Evolutionary conservation across 1,284 basidiomycete species (phyloP).

Genomic region (Ustilago sp.): DNA sequence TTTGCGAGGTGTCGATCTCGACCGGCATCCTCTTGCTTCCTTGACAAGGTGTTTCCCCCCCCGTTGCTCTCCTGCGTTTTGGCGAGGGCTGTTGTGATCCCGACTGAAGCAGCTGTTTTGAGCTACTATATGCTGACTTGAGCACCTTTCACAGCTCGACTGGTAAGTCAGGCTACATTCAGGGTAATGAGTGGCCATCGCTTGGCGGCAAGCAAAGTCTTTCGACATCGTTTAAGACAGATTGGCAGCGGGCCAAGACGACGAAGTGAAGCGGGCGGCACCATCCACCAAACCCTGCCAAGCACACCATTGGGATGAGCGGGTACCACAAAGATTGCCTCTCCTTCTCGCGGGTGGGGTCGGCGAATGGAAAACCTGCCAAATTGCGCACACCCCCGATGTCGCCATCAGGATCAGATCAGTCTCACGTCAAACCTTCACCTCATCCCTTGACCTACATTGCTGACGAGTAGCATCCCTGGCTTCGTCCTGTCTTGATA

Average conservation of each 20-base stretch:
- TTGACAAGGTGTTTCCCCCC: background rate
- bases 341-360: background rate
- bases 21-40: background rate
- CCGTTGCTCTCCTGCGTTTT: background rate
- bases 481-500: no score
- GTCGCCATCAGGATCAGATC: background rate
- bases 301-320: conserved; percentile 1
- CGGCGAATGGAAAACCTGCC: conserved; percentile 2
- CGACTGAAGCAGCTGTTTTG: no score
- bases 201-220: no score
- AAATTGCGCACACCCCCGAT: background rate
- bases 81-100: no score
- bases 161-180: no score
- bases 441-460: background rate
- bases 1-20: background rate
- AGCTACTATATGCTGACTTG: no score
- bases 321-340: background rate
- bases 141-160: no score
- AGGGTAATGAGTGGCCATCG: no score
- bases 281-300: background rate
- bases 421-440: conserved; percentile 5
- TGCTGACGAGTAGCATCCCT: no score
- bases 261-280: background rate
- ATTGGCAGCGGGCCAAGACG: no score
- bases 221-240: no score